Base-by-base conservation (phyloP, 768 basidiomycete species). In the Tylopilus sp. region DNA sequence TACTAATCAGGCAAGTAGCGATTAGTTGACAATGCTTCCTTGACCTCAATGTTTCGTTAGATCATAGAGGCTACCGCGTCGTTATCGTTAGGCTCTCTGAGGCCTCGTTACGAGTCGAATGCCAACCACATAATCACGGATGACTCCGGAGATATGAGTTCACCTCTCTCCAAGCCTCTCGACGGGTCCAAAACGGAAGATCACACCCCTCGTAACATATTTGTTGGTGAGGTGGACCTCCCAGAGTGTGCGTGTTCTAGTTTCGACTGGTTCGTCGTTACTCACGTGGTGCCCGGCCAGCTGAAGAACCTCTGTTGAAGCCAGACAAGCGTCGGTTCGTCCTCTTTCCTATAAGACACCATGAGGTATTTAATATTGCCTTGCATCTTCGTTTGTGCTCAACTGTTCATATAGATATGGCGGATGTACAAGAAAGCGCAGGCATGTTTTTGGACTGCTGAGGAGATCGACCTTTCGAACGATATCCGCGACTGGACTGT, bases 401-500 rank as follows among this genome's bases (percentile, higher is more conserved):
- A 51, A 53, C 45, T 49, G 30, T 41, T 29, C 36, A 24, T 31
- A 7, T 42, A 96, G 91, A 92, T 97, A 59, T 97, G 94, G 94
- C 81, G 82, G 62, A 83, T 92, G 78, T 97, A 97, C 79, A 96
- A 97, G 76, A 86, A 89, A 63, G 92, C 92, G 0, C 83, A 97
- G 67, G 92, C 93, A 0, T 92, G 85, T 2, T 93, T 93, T 73
- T 94, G 92, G 92, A 93, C 91, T 1, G 89, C 87, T 0, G 91
- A 94, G 62, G 92, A 94, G 69, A 87, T 94, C 66, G 88, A 96
- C 64, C 83, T 95, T 8, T 91, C 88, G 21, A 80, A 91, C 55
- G 94, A 97, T 65, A 65, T 86, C 41, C 76, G 78, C 55, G 91
- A 96, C 72, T 97, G 93, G 94, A 82, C 84, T 49, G 73, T 80